Evolutionary conservation across 129 eudicot genomes (phyloP).

Genomic region (Flaveria trinervia): DNA sequence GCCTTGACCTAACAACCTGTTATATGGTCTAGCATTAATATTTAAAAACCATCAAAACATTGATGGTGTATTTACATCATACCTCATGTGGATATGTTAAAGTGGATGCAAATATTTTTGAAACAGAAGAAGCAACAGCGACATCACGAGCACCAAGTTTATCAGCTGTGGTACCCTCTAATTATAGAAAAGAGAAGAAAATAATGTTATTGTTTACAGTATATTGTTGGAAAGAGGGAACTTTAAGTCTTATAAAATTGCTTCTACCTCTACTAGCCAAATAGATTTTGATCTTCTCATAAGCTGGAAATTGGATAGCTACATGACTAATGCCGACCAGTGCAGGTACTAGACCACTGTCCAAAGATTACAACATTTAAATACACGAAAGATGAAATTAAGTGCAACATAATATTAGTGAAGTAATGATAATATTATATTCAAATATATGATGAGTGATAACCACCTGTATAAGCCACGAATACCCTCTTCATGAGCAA

Average conservation of each 20-base stretch:
- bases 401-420: slow-evolving; percentile 9
- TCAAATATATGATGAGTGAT: slow-evolving; percentile 9
- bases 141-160: slow-evolving; percentile 81
- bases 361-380: slow-evolving; percentile 18
- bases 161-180: slow-evolving; percentile 67
- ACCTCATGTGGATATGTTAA: slow-evolving; percentile 98
- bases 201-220: background rate
- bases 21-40: slow-evolving; percentile 7
- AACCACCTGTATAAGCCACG: slow-evolving; percentile 92
- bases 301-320: slow-evolving; percentile 93
- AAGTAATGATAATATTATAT: background rate
- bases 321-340: slow-evolving; percentile 97
- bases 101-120: slow-evolving; percentile 92
- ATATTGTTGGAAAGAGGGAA: slow-evolving; percentile 4
- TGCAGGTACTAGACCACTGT: slow-evolving; percentile 97
- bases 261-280: slow-evolving; percentile 71
- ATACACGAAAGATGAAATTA: background rate
- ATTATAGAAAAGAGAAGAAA: slow-evolving; percentile 9
- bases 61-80: slow-evolving; percentile 17
- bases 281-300: slow-evolving; percentile 84
- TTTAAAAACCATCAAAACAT: background rate
- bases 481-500: slow-evolving; percentile 82
- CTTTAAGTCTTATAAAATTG: background rate
- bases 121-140: slow-evolving; percentile 92
- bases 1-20: slow-evolving; percentile 91